These are phyloP conservation scores for Phytophthora tubulina DNA, from an alignment of 352 stramenopile genomes.

Conservation along the genomic window DNA sequence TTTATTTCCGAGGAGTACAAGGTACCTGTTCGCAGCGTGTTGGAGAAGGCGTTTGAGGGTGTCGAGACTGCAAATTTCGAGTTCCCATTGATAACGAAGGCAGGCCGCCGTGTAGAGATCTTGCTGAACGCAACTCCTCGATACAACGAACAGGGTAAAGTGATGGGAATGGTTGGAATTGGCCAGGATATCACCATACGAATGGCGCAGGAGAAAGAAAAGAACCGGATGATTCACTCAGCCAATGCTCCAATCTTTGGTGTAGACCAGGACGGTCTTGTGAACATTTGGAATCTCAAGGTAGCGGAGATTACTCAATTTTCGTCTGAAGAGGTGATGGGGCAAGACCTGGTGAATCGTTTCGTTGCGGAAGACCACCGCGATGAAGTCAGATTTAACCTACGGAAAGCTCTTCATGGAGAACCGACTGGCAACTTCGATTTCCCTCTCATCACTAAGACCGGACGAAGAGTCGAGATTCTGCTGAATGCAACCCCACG, in stretches of 20 bases:
- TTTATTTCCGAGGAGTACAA: conserved; percentile 26
- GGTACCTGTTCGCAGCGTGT: not conserved
- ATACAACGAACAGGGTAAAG: too few species aligned
- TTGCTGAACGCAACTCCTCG: too few species aligned
- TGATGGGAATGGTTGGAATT: conserved; percentile 43
- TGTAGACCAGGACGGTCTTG: conserved; percentile 61
- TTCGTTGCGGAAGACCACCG: conserved; percentile 44
- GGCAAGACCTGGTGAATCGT: conserved; percentile 66
- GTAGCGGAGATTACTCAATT: conserved; percentile 85
- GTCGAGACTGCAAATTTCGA: too few species aligned
- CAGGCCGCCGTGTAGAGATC: too few species aligned
- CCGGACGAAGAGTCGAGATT: conserved; percentile 48
- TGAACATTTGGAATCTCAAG: conserved; percentile 87
- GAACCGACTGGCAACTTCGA: conserved; percentile 65
- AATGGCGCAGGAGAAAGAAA: conserved; percentile 70
- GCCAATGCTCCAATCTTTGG: conserved; percentile 86
- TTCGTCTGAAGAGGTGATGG: conserved; percentile 79
- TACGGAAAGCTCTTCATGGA: conserved; percentile 53
- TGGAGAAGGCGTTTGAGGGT: too few species aligned
- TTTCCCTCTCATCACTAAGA: conserved; percentile 64
- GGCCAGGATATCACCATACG: conserved; percentile 68
- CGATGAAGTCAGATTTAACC: conserved; percentile 12
- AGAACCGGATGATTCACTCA: conserved; percentile 77
- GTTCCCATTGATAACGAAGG: too few species aligned
- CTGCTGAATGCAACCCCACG: conserved; percentile 58